Conservation (phyloP, 2,329 filamentous ascomycete genomes). For the Exophiala phaeomuriformis region DNA sequence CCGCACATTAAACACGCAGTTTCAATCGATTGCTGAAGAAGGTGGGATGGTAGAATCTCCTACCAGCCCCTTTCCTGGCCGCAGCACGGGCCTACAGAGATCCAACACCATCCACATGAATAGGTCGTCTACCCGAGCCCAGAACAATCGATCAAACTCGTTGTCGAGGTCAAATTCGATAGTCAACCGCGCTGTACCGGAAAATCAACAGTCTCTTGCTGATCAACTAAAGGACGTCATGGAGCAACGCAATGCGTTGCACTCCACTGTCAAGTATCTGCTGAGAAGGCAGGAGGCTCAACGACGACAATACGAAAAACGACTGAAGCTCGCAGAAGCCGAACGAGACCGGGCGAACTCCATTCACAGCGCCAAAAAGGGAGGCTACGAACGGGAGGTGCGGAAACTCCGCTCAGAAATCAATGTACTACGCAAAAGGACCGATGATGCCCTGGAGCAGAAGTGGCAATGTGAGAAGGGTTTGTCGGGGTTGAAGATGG, state of each 20-base stretch:
- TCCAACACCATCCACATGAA: constrained; percentile 38
- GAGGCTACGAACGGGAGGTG: constrained; percentile 79
- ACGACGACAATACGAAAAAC: constrained; percentile 74
- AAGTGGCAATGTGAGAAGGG: constrained; percentile 96
- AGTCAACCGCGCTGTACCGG: constrained; percentile 43
- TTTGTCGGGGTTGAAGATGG: constrained; percentile 83
- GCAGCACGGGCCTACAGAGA: constrained; percentile 18
- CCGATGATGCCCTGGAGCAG: constrained; percentile 87
- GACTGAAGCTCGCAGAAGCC: constrained; percentile 64
- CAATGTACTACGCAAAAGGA: constrained; percentile 71
- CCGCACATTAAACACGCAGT: constrained; percentile 45
- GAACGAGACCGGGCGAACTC: constrained; percentile 66
- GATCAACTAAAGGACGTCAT: constrained; percentile 89
- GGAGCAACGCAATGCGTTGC: constrained; percentile 84
- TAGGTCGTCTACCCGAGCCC: constrained; percentile 61
- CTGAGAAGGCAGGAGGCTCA: constrained; percentile 80
- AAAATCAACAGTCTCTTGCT: constrained; percentile 61
- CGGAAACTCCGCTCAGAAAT: constrained; percentile 74
- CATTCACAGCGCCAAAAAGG: constrained; percentile 56
- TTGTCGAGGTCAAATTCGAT: constrained; percentile 54
- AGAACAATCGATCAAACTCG: constrained; percentile 43
- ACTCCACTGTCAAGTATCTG: constrained; percentile 75
- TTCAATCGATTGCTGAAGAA: constrained; percentile 58
- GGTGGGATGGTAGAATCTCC: constrained; percentile 37
- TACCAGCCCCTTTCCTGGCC: constrained; percentile 40